phyloP scores from a whole-genome alignment of 2,329 filamentous ascomycete genomes.

The Emergomyces orientalis region DNA sequence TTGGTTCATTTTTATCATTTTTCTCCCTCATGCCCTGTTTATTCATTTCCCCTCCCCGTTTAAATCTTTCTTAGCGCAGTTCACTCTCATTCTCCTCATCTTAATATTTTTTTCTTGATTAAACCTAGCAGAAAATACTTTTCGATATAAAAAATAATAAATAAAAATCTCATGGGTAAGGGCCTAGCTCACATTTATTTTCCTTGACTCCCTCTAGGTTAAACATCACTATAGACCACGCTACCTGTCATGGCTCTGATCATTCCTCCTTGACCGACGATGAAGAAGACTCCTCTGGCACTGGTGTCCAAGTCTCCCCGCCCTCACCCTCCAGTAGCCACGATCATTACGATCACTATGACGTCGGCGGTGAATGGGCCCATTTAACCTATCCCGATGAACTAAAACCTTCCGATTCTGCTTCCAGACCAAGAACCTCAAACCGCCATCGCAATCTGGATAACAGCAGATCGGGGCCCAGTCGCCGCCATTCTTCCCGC shows the following conservation, averaged over 20 bases:
- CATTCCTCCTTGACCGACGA: slow-evolving; percentile 28
- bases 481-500: slow-evolving; percentile 29
- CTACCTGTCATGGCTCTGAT: slow-evolving; percentile 31
- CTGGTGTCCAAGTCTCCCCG: slow-evolving; percentile 34
- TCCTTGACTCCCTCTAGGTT: slow-evolving; percentile 25
- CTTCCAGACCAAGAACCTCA: slow-evolving; percentile 36
- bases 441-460: slow-evolving; percentile 33
- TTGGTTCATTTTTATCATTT: slow-evolving; percentile 9
- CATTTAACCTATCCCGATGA: slow-evolving; percentile 37
- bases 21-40: neutral
- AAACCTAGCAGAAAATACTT: neutral
- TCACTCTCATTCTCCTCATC: neutral
- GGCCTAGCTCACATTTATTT: slow-evolving; percentile 7
- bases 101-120: neutral
- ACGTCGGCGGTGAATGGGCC: slow-evolving; percentile 28
- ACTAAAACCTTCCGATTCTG: slow-evolving; percentile 40
- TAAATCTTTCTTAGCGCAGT: neutral
- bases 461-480: slow-evolving; percentile 28
- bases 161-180: slow-evolving; percentile 1
- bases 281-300: slow-evolving; percentile 38
- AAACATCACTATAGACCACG: slow-evolving; percentile 35
- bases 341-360: slow-evolving; percentile 31
- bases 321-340: slow-evolving; percentile 34
- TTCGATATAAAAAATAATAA: neutral
- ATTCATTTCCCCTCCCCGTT: neutral